These are phyloP conservation scores for Chaetomidium leptoderma DNA, from an alignment of 495 filamentous ascomycete species.

Conservation along the genomic window DNA sequence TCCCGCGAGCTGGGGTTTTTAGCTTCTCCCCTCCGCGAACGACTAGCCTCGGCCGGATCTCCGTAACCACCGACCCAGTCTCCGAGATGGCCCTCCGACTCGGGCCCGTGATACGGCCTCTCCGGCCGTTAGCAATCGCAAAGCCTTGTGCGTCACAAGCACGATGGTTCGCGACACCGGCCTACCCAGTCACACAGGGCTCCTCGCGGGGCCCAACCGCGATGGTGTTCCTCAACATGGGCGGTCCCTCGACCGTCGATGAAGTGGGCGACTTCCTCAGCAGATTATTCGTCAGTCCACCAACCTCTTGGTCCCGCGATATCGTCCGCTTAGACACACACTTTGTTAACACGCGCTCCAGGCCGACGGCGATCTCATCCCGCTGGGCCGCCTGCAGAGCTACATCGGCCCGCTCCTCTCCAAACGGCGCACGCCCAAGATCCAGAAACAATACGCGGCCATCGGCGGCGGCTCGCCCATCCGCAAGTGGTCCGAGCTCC, in stretches of 20 bases:
- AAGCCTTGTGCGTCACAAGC: conserved; percentile 31
- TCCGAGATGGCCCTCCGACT: conserved; percentile 47
- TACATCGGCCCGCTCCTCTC: conserved; percentile 89
- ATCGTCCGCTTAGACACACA: conserved; percentile 19
- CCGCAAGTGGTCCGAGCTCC: conserved; percentile 94
- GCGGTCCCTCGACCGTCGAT: conserved; percentile 80
- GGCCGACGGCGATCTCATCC: conserved; percentile 93
- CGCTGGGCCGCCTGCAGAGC: conserved; percentile 85
- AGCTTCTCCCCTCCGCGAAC: not conserved
- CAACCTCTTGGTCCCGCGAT: conserved; percentile 10
- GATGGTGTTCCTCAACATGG: conserved; percentile 99
- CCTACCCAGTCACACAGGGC: conserved; percentile 70
- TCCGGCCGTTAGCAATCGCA: conserved; percentile 22
- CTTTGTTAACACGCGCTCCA: conserved; percentile 29
- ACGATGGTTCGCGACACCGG: conserved; percentile 60
- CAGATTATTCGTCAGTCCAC: conserved; percentile 80
- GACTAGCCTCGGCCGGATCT: not conserved
- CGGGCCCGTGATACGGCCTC: conserved; percentile 31
- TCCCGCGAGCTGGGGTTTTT: not conserved
- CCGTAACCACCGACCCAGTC: not conserved
- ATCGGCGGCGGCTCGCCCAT: conserved; percentile 98
- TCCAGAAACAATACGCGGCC: conserved; percentile 86
- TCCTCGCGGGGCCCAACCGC: conserved; percentile 62
- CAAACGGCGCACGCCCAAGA: conserved; percentile 84
- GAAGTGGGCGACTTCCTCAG: conserved; percentile 93